Evolutionary conservation across 73 alveolate genomes (phyloP).

Genomic region (Breviolum minutum): DNA sequence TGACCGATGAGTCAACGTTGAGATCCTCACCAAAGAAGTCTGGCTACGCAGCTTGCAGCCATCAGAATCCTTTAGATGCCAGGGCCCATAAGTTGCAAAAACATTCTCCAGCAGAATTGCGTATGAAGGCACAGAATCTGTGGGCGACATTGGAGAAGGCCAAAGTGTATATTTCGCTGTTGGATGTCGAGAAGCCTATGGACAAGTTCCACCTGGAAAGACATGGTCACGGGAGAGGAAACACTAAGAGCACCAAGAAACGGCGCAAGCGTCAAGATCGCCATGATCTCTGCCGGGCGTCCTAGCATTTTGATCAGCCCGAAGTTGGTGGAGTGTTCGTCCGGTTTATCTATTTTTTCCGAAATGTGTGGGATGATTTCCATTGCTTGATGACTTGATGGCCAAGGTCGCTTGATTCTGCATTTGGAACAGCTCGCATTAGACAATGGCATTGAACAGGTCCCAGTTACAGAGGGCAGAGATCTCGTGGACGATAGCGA

Average conservation of each 20-base stretch:
- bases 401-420: constrained; percentile 71
- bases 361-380: background rate
- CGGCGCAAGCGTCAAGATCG: constrained; percentile 88
- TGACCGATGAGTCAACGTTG: background rate
- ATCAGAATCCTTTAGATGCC: background rate
- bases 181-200: constrained; percentile 14
- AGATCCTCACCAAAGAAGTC: no score
- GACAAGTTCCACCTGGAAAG: constrained; percentile 81
- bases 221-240: constrained; percentile 93
- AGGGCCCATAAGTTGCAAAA: constrained; percentile 33
- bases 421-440: constrained; percentile 78
- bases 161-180: constrained; percentile 65
- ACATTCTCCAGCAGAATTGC: constrained; percentile 33
- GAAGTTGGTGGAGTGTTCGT: background rate
- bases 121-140: constrained; percentile 43
- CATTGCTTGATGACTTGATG: background rate
- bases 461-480: background rate
- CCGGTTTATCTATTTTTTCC: background rate
- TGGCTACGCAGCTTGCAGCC: background rate
- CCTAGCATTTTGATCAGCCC: background rate
- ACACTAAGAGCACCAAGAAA: constrained; percentile 89
- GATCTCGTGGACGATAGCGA: background rate
- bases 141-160: constrained; percentile 73
- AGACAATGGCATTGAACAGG: constrained; percentile 46
- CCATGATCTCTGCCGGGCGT: constrained; percentile 12